phyloP scores from a whole-genome alignment of 1,284 basidiomycete species.

The Sanghuangporus weigelae region DNA sequence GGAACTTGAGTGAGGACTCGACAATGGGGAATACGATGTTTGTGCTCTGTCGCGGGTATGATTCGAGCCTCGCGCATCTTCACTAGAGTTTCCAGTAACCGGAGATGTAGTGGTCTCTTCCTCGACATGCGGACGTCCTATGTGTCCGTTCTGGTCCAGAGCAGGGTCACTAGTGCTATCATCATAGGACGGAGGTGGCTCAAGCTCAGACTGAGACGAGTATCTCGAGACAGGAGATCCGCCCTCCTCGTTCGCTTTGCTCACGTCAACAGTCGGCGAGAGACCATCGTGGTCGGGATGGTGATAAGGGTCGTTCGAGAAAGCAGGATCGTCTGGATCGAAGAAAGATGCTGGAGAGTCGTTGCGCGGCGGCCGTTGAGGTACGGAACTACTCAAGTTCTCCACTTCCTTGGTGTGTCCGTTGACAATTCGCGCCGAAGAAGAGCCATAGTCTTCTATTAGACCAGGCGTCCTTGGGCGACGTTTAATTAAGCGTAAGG shows the following conservation, averaged over 20 bases:
- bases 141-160: neutral
- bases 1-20: neutral
- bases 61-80: neutral
- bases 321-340: conserved; percentile 30
- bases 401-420: neutral
- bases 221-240: neutral
- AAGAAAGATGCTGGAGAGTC: neutral
- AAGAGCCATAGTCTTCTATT: neutral
- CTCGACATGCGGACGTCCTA: neutral
- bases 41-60: conserved; percentile 4
- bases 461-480: neutral
- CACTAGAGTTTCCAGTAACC: neutral
- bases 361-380: neutral
- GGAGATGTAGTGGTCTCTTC: neutral
- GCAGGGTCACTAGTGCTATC: neutral
- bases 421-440: neutral
- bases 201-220: neutral
- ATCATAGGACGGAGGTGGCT: conserved; percentile 13
- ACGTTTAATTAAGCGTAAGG: neutral
- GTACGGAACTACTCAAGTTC: neutral
- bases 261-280: neutral
- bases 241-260: neutral
- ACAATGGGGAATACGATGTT: neutral
- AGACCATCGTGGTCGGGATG: conserved; percentile 30
- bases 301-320: conserved; percentile 30